Base-by-base conservation (phyloP, 768 basidiomycete species). In the Porphyrellus cyaneotinctus region DNA sequence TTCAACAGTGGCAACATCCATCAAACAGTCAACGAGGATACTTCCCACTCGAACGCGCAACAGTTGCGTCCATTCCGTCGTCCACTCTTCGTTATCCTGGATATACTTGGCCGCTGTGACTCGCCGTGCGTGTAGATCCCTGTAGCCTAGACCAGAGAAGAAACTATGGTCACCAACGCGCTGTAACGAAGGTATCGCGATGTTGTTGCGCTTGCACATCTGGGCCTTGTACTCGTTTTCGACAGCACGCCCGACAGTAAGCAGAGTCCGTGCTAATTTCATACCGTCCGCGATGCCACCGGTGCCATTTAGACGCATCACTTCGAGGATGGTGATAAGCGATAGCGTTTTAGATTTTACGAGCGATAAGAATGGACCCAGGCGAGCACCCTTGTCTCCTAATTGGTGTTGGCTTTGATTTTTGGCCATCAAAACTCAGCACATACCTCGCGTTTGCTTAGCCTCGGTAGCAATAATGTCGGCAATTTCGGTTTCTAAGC, bases 181-280 rank as follows among this genome's bases (percentile, higher is more conserved):
- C 17, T 55, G 54, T 43, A 69, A 48, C 0, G 65, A 54, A 0
- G 81, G 78, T 6, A 84, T 39, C 2, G 73, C 71, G 26, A 90
- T 83, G 35, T 81, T 74, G 65, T 83, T 78, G 60, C 75, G 76
- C 61, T 78, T 82, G 72, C 85, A 86, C 64, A 91, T 83, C 64
- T 88, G 78, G 3, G 90, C 84, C 67, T 94, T 88, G 75, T 94
- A 89, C 74, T 98, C 95, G 45, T 82, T 78, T 72, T 98, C 95
- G 32, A 97, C 82, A 0, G 88, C 88, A 53, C 79, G 83, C 0
- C 95, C 95, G 20, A 97, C 79, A 0, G 78, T 70, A 20, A 97
- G 72, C 53, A 97, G 75, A 0, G 89, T 91, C 0, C 91, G 78
- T 1, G 93, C 80, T 0, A 91, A 87, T 70, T 97, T 95, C 86